Evolutionary conservation across 768 basidiomycete genomes (phyloP), one percentile per base, ranked within the genome.

Genomic region (Lactifluus piperatus): DNA sequence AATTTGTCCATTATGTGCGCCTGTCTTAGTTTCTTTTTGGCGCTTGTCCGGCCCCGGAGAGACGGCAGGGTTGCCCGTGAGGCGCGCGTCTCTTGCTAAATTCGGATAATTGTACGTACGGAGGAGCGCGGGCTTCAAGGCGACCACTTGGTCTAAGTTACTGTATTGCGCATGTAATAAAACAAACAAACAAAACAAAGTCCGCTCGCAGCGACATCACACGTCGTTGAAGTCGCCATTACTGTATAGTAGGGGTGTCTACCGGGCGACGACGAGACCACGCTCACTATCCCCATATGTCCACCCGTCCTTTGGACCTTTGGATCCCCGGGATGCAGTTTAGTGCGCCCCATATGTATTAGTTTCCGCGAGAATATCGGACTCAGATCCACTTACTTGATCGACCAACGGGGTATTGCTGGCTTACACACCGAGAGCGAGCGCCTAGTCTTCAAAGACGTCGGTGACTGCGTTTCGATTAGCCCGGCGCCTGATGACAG

Each of bases 221-320:
- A n/a, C n/a, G 22, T 60, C 43, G 37, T 53, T 45, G 11, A 53
- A n/a, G n/a, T 58, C 18, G 37, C 29, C 13, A 41, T 43, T 9
- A 22, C 10, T 18, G 39, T n/a, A n/a, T n/a, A n/a, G n/a, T 53
- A 20, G 27, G 37, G 52, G 41, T 32, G 46, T 29, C 7, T 34
- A 30, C 32, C 46, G 48, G 30, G 22, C 11, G 36, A 36, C 30
- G 16, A 5, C 34, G 34, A 34, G 34, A 43, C 26, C 1, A 30
- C n/a, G 20, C 9, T 11, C 41, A 5, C 10, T 52, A 61, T 46
- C 60, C 50, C 60, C 60, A 56, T 61, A 51, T 46, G 50, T 45
- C 29, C 14, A n/a, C n/a, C n/a, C n/a, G n/a, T n/a, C n/a, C n/a
- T n/a, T n/a, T n/a, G 11, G 24, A 49, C 56, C 60, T 51, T 52